Evolutionary conservation across 2,329 filamentous ascomycete genomes (phyloP).

Genomic region (Teratosphaeria viscida): DNA sequence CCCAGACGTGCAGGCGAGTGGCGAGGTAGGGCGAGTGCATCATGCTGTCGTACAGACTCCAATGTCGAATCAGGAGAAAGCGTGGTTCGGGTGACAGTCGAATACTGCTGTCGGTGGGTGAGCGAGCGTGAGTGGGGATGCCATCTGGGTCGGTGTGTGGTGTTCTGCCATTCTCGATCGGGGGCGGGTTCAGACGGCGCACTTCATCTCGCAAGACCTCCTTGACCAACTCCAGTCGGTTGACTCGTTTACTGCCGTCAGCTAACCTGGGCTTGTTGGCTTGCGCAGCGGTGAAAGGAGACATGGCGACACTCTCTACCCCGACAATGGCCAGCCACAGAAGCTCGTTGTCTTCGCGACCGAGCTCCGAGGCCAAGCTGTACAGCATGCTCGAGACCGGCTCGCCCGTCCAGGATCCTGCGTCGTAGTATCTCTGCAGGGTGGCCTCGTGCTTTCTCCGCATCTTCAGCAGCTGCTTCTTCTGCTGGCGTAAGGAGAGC

Average conservation of each 20-base stretch:
- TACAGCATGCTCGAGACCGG: slow-evolving; percentile 92
- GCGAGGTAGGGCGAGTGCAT: slow-evolving; percentile 92
- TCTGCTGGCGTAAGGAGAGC: slow-evolving; percentile 60
- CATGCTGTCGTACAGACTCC: slow-evolving; percentile 98
- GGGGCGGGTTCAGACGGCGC: slow-evolving; percentile 76
- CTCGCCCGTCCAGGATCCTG: slow-evolving; percentile 85
- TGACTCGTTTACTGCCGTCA: slow-evolving; percentile 40
- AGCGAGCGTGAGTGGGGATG: slow-evolving; percentile 78
- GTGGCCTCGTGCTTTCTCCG: slow-evolving; percentile 66
- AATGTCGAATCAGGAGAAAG: slow-evolving; percentile 86
- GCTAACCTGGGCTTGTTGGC: slow-evolving; percentile 47
- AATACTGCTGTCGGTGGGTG: slow-evolving; percentile 84
- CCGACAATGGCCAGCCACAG: slow-evolving; percentile 93
- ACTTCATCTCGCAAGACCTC: slow-evolving; percentile 88
- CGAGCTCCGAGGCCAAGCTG: slow-evolving; percentile 85
- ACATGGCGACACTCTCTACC: slow-evolving; percentile 85
- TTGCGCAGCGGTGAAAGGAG: slow-evolving; percentile 36
- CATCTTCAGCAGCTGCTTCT: slow-evolving; percentile 62
- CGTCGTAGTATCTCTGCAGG: slow-evolving; percentile 71
- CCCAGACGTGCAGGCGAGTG: slow-evolving; percentile 87
- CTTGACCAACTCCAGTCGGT: slow-evolving; percentile 70
- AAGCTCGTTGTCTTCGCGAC: slow-evolving; percentile 91
- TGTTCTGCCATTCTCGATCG: slow-evolving; percentile 41
- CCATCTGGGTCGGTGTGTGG: slow-evolving; percentile 34
- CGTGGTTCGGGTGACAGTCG: slow-evolving; percentile 86